phyloP scores from a whole-genome alignment of 2,329 filamentous ascomycete species.

The Huntiella abstrusa region DNA sequence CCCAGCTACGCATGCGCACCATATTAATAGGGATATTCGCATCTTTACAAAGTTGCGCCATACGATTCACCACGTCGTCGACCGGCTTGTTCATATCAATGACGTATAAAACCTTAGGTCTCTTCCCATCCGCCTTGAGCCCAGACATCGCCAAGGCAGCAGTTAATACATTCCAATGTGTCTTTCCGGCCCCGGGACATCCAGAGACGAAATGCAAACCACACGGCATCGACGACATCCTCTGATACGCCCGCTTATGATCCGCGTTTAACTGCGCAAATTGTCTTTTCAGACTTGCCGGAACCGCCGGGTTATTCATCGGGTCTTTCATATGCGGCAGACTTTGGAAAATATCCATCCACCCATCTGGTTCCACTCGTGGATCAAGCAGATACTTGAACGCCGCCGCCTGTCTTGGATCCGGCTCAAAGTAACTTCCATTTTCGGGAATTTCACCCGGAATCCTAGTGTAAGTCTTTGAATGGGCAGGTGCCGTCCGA shows the following conservation, averaged over 20 bases:
- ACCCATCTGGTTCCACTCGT: conserved; percentile 12
- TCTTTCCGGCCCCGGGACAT: conserved; percentile 29
- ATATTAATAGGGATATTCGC: conserved; percentile 20
- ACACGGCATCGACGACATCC: conserved; percentile 21
- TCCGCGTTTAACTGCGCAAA: conserved; percentile 21
- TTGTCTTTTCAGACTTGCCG: conserved; percentile 15
- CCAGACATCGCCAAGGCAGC: conserved; percentile 19
- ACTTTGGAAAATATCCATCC: conserved; percentile 14
- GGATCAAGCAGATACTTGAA: conserved; percentile 20
- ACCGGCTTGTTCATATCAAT: conserved; percentile 29
- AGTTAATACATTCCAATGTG: conserved; percentile 26
- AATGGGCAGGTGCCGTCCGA: not conserved
- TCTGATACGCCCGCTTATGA: conserved; percentile 20
- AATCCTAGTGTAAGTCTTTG: not conserved
- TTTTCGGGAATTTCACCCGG: not conserved
- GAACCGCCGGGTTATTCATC: conserved; percentile 11
- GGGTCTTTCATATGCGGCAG: conserved; percentile 21
- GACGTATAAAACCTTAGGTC: conserved; percentile 23
- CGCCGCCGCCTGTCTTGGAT: conserved; percentile 11
- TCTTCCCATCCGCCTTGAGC: not conserved
- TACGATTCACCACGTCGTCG: conserved; percentile 26
- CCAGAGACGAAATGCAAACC: conserved; percentile 27
- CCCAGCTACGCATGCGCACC: conserved; percentile 24
- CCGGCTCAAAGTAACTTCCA: not conserved
- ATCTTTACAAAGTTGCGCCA: conserved; percentile 20